A percentile compares a stretch with the other conserved stretches of the same genome.
Evolutionary conservation across 2,329 filamentous ascomycete genomes (phyloP).

Genomic region (Alternaria postmessia): DNA sequence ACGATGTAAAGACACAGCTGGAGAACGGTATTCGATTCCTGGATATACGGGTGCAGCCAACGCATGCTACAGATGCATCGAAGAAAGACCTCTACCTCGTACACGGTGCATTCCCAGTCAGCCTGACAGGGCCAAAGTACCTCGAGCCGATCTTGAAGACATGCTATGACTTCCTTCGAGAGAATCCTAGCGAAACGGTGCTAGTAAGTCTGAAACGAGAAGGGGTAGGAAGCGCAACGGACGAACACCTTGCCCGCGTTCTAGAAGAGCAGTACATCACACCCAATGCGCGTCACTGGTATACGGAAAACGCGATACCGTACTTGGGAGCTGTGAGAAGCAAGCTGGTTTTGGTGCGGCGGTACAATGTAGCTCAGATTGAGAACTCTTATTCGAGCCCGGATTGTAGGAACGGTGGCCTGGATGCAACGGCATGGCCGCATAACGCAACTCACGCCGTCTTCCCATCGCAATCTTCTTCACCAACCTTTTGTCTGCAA

Average conservation of each 20-base stretch:
- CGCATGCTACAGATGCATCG: constrained; percentile 63
- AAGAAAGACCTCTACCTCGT: constrained; percentile 80
- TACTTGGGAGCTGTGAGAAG: constrained; percentile 80
- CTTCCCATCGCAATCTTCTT: constrained; percentile 63
- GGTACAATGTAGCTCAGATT: constrained; percentile 68
- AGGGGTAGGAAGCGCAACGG: constrained; percentile 80
- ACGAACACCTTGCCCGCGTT: constrained; percentile 78
- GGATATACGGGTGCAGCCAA: constrained; percentile 82
- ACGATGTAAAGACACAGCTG: constrained; percentile 78
- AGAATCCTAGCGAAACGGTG: constrained; percentile 81
- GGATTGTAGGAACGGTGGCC: constrained; percentile 47
- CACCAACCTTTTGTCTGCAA: constrained; percentile 73
- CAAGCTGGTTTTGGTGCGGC: constrained; percentile 82
- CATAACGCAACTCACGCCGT: constrained; percentile 84
- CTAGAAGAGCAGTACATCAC: constrained; percentile 75
- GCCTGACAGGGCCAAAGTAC: constrained; percentile 80
- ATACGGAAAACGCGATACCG: constrained; percentile 76
- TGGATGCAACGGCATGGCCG: constrained; percentile 75
- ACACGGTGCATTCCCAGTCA: constrained; percentile 88
- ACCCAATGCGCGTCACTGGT: constrained; percentile 71
- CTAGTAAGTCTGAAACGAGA: constrained; percentile 92
- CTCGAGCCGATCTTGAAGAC: constrained; percentile 76
- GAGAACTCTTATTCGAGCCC: not conserved
- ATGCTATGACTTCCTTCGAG: constrained; percentile 77
- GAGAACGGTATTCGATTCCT: constrained; percentile 93